Conservation (phyloP, 352 stramenopile species). For the Globisporangium apiculatum region DNA sequence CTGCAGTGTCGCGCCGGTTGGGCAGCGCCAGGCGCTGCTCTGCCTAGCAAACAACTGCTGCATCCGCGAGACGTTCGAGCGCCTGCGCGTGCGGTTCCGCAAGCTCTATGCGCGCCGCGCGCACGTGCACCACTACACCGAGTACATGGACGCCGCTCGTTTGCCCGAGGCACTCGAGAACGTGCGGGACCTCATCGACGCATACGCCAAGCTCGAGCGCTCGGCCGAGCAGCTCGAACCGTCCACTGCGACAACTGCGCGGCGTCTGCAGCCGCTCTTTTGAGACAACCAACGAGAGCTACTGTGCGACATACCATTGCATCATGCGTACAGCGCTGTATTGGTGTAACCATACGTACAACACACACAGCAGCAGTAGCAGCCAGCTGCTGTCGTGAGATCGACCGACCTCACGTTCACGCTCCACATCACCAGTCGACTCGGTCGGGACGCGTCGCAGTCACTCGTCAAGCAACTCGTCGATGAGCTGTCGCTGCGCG, state of each 20-base stretch:
- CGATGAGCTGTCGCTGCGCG: slow-evolving; percentile 82
- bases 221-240: slow-evolving; percentile 17
- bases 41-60: slow-evolving; percentile 86
- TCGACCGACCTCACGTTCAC: too few relatives aligned
- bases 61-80: slow-evolving; percentile 77
- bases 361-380: too few relatives aligned
- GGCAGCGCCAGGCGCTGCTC: slow-evolving; percentile 56
- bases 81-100: slow-evolving; percentile 64
- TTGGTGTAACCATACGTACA: too few relatives aligned
- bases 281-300: not conserved
- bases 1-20: slow-evolving; percentile 56
- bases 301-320: too few relatives aligned
- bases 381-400: too few relatives aligned
- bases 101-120: slow-evolving; percentile 73
- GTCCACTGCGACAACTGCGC: slow-evolving; percentile 7
- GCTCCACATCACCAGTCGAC: not conserved
- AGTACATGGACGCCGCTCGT: slow-evolving; percentile 62
- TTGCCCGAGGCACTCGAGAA: slow-evolving; percentile 58
- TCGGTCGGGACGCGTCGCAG: not conserved
- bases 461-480: slow-evolving; percentile 23
- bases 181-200: slow-evolving; percentile 44
- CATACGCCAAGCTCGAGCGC: slow-evolving; percentile 56
- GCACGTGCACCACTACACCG: slow-evolving; percentile 86
- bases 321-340: too few relatives aligned
- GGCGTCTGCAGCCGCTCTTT: slow-evolving; percentile 34